phyloP scores from a whole-genome alignment of 2,329 filamentous ascomycete species.

The Hypoxylon sp. region DNA sequence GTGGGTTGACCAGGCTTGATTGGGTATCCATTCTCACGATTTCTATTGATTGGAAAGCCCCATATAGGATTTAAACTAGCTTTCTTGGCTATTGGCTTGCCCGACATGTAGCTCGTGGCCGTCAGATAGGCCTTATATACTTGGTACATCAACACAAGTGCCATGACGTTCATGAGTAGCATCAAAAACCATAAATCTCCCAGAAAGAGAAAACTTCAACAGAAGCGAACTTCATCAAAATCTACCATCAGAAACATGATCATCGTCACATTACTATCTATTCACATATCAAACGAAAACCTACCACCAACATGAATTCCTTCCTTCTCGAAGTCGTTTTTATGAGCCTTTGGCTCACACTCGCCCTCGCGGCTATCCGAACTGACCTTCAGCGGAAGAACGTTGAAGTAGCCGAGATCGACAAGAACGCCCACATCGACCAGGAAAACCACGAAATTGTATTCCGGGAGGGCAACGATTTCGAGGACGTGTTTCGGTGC shows the following conservation, averaged over 20 bases:
- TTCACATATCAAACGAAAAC: conserved; percentile 5
- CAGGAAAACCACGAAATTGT: conserved; percentile 27
- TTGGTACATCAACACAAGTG: neutral
- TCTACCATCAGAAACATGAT: neutral
- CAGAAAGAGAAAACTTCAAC: neutral
- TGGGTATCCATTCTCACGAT: conserved; percentile 6
- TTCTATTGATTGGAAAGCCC: conserved; percentile 10
- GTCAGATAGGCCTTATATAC: conserved; percentile 8
- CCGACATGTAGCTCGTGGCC: conserved; percentile 6
- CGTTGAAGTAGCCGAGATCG: conserved; percentile 34
- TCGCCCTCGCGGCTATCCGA: conserved; percentile 22
- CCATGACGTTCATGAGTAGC: neutral
- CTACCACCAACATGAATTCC: conserved; percentile 13
- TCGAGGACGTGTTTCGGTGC: conserved; percentile 32
- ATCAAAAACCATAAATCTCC: conserved; percentile 16
- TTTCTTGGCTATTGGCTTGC: conserved; percentile 2
- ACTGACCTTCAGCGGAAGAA: conserved; percentile 29
- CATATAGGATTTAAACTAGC: conserved; percentile 8
- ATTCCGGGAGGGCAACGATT: conserved; percentile 22
- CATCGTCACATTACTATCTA: conserved; percentile 4
- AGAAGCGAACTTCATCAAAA: neutral
- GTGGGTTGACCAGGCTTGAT: neutral
- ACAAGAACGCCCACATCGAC: conserved; percentile 29
- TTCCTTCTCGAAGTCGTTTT: neutral
- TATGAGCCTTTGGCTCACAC: conserved; percentile 14